Percentiles rank a stretch among this genome's conserved stretches.
Conservation (phyloP, 768 basidiomycete genomes). For the Pilatotrama ljubarskyi region DNA sequence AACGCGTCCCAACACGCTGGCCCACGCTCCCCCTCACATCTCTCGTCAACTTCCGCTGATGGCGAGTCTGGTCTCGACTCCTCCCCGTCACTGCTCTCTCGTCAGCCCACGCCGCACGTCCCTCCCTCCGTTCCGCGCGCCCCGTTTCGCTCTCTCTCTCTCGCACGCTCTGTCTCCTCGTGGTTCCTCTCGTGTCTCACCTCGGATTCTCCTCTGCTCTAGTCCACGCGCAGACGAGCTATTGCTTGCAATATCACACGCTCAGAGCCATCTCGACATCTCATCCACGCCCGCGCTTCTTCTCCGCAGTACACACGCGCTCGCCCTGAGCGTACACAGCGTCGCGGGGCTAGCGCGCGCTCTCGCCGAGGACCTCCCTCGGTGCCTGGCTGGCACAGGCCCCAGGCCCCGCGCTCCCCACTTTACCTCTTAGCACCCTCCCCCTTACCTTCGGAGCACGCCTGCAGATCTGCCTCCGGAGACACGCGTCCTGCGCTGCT, state of each 20-base stretch:
- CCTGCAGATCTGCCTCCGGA: too few species aligned
- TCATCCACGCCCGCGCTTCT: too few species aligned
- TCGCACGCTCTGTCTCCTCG: background rate
- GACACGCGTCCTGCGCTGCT: too few species aligned
- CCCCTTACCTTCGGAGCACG: too few species aligned
- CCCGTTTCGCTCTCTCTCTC: background rate
- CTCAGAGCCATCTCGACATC: too few species aligned
- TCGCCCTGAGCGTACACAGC: background rate
- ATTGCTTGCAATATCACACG: too few species aligned
- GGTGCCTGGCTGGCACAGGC: constrained; percentile 2
- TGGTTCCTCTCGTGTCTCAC: too few species aligned
- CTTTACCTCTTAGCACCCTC: too few species aligned
- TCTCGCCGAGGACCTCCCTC: background rate
- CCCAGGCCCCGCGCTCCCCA: background rate
- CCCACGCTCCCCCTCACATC: background rate
- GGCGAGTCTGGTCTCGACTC: background rate
- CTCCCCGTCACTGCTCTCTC: background rate
- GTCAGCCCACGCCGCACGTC: background rate
- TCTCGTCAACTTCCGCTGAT: too few species aligned
- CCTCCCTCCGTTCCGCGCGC: too few species aligned
- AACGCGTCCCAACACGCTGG: background rate
- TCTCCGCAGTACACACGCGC: too few species aligned
- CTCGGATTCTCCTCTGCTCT: background rate
- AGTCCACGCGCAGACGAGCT: too few species aligned
- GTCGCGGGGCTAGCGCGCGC: constrained; percentile 1